Percentiles rank a stretch among this genome's conserved stretches.
These are phyloP conservation scores for Cladobotryum protrusum DNA, from an alignment of 2,329 filamentous ascomycete species.

Conservation along the genomic window DNA sequence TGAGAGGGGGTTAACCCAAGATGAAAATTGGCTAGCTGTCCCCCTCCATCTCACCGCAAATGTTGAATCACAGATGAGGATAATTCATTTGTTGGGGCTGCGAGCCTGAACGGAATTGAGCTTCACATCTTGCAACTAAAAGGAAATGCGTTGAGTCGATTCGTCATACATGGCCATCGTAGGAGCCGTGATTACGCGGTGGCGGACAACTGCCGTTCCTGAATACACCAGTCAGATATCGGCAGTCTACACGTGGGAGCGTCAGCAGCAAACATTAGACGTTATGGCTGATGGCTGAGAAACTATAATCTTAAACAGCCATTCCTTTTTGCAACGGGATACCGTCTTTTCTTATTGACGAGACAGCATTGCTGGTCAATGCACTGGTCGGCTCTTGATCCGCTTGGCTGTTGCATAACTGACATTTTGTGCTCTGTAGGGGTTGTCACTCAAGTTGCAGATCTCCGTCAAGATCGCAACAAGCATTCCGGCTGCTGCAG, in stretches of 20 bases:
- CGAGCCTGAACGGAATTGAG: background rate
- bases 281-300: background rate
- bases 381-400: background rate
- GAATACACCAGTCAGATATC: background rate
- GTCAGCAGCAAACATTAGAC: background rate
- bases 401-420: too few species aligned
- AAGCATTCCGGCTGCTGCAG: too few species aligned
- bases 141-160: constrained; percentile 2
- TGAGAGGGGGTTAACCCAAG: background rate
- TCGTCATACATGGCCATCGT: too few species aligned
- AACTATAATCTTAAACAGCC: background rate
- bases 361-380: background rate
- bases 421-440: too few species aligned
- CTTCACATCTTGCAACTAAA: constrained; percentile 4
- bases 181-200: background rate
- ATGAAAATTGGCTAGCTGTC: too few species aligned
- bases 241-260: background rate
- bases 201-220: background rate
- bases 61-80: background rate
- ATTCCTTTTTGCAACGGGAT: too few species aligned
- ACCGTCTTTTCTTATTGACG: background rate
- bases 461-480: too few species aligned
- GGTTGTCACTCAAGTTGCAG: too few species aligned
- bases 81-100: too few species aligned
- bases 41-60: constrained; percentile 5